These are phyloP conservation scores for Raffaelea albimanens DNA, from an alignment of 2,329 filamentous ascomycete genomes.

Conservation along the genomic window DNA sequence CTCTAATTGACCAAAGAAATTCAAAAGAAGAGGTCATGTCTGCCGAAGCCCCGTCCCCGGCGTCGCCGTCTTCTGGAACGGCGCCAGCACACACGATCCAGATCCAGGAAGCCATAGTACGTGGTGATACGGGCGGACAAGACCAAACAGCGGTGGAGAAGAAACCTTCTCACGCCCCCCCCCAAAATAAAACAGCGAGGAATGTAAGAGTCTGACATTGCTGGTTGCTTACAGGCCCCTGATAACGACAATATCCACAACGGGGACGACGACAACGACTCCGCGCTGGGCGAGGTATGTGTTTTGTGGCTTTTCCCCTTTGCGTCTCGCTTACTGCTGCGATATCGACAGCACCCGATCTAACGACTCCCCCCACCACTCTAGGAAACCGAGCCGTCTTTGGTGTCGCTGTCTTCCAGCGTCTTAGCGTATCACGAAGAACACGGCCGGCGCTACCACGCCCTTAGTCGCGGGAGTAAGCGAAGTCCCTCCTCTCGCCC, in stretches of 20 bases:
- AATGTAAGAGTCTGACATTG: neutral
- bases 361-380: too few species aligned
- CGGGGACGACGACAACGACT: too few species aligned
- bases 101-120: neutral
- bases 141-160: neutral
- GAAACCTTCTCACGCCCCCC: neutral
- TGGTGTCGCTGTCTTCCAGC: slow-evolving; percentile 9
- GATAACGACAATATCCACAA: neutral
- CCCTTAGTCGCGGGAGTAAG: slow-evolving; percentile 12
- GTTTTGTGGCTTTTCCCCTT: too few species aligned
- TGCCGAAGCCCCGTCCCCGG: neutral
- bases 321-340: too few species aligned
- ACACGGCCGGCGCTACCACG: slow-evolving; percentile 12
- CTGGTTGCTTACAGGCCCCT: neutral
- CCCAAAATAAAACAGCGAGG: neutral
- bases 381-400: neutral
- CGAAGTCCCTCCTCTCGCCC: neutral
- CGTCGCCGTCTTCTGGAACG: neutral
- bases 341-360: too few species aligned
- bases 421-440: slow-evolving; percentile 11
- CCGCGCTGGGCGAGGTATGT: too few species aligned
- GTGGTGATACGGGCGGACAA: neutral
- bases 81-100: neutral
- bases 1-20: too few species aligned
- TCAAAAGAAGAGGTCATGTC: too few species aligned